Percentiles rank a stretch among this genome's conserved stretches.
phyloP scores from a whole-genome alignment of 73 alveolate species.

The Symbiodinium pilosum region DNA sequence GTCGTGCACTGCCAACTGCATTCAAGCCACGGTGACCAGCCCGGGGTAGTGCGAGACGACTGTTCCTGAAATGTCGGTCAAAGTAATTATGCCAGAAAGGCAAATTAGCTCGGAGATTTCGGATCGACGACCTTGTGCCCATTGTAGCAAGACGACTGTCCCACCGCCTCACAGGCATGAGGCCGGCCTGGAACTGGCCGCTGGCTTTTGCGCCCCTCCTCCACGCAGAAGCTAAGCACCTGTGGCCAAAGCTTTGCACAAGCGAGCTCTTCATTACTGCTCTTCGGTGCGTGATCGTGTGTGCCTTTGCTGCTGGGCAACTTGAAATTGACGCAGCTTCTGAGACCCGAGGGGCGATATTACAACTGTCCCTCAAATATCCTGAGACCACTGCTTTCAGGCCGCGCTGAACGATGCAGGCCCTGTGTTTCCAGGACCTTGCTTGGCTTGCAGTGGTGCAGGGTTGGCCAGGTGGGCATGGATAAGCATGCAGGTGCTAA shows the following conservation, averaged over 20 bases:
- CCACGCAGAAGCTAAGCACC: constrained; percentile 92
- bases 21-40: constrained; percentile 49
- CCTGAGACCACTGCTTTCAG: constrained; percentile 67
- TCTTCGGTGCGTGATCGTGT: too few relatives aligned
- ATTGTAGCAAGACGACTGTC: not conserved
- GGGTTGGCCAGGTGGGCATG: not conserved
- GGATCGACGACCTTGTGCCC: not conserved
- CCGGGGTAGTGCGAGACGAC: constrained; percentile 89
- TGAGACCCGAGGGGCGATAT: too few relatives aligned
- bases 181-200: constrained; percentile 70
- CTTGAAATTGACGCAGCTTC: too few relatives aligned
- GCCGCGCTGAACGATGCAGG: constrained; percentile 76
- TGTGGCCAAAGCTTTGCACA: too few relatives aligned
- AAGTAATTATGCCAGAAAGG: not conserved
- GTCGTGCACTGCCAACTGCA: too few relatives aligned
- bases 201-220: constrained; percentile 92
- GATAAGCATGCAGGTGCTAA: too few relatives aligned
- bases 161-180: not conserved
- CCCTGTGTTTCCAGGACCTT: constrained; percentile 90
- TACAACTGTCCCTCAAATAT: too few relatives aligned
- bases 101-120: too few relatives aligned
- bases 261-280: too few relatives aligned
- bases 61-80: constrained; percentile 37
- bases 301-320: too few relatives aligned
- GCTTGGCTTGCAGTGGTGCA: not conserved